Base-by-base conservation (phyloP, 192 early-diverging fungal genomes). In the Coemansia reversa region DNA sequence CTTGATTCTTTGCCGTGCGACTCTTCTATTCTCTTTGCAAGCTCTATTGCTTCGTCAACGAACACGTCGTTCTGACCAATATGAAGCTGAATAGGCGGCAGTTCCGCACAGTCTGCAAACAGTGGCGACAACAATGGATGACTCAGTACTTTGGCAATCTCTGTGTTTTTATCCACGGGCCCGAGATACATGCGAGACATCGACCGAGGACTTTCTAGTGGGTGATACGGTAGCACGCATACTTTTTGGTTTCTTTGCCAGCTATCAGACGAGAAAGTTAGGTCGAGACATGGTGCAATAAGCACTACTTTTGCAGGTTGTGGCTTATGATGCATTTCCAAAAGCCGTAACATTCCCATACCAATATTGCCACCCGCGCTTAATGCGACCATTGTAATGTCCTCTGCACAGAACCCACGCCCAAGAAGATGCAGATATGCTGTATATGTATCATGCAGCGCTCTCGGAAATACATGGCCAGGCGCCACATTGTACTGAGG, bases 281-380 rank as follows among this genome's bases (percentile, higher is more conserved):
- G 62, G 33, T 75, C 72, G 7, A 69, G 42, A 35, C 58, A 35
- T 4, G 72, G 72, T 58, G 62, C 23, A 18, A 62, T 27, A 1
- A 64, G 25, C 1, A 32, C 35, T 1, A 19, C 50, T 7, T 29
- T 8, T 12, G 30, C 30, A 7, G 30, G 30, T 7, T 3, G 30
- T 32, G 30, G 30, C 7, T 29, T 29, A 25, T 25, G 53, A 1
- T 29, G 27, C 9, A 25, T 22, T 30, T 55, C 27, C 18, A 70
- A 35, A 35, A 76, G 55, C 19, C 59, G 63, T 60, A 70, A 1
- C 0, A 48, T 18, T 4, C 64, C 60, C 23, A 70, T 4, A 7
- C 62, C 60, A 29, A 76, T 60, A 55, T 58, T 62, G 42, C 53
- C 74, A 23, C 74, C 74, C 16, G 74, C 63, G 25, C 74, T 76